Evolutionary conservation across 2,329 filamentous ascomycete genomes (phyloP), one percentile per base, ranked within the genome.

Genomic region (Seiridium unicorne): DNA sequence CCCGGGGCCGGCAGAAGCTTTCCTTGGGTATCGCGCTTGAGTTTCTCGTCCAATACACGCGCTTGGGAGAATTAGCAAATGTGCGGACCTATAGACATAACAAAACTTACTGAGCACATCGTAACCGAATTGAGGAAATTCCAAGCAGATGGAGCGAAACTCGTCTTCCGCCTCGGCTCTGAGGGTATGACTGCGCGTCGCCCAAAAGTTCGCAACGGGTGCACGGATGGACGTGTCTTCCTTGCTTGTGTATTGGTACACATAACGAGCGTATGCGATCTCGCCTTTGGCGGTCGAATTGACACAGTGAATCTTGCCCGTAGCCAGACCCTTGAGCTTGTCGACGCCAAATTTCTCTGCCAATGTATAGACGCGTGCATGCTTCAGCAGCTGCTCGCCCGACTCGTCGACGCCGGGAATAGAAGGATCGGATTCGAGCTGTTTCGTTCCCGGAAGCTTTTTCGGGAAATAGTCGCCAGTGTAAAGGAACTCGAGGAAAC

Each of bases 201-300:
- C 92, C 93, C 93, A 97, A 80, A 96, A 96, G 58, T 89, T 89
- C n/a, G 91, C 92, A 55, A 97, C 87, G 1, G 93, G 92, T 64
- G 86, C 90, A 66, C 93, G 87, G 68, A 96, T 92, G 3, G 85
- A 85, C 10, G 76, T 79, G 74, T 96, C 92, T 62, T 90, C 86
- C 54, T 81, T 76, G 58, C 77, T 75, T 9, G 91, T 95, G 76
- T 92, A 86, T 62, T 86, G 86, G 79, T 97, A 97, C 38, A 96
- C 90, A 77, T 93, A 97, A 73, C 92, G 87, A 7, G 93, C 93
- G 75, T 97, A 97, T 34, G 89, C 87, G 70, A 97, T 93, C 80
- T 97, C 93, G 74, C 92, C 93, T 77, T 89, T 89, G 42, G 92
- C 92, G 0, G 91, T 96, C 49, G 89, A 92, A 71, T 93, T 89